phyloP scores from a whole-genome alignment of 2,329 filamentous ascomycete genomes.

The Colletotrichum sojae region DNA sequence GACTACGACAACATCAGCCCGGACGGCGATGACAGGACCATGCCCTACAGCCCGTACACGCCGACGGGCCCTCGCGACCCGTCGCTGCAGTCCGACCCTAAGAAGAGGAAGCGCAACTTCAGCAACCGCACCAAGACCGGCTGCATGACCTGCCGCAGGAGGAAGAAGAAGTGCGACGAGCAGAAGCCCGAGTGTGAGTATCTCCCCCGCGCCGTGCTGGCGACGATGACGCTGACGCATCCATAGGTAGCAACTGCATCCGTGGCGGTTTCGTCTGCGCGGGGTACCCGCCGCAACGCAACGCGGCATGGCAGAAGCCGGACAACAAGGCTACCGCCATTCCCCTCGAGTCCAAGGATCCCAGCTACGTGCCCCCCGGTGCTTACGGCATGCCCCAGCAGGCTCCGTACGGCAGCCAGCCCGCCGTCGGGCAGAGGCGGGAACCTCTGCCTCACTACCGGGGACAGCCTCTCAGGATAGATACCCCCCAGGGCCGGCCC shows the following conservation, averaged over 20 bases:
- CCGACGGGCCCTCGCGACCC: slow-evolving; percentile 58
- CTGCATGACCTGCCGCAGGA: slow-evolving; percentile 89
- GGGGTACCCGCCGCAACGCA: slow-evolving; percentile 87
- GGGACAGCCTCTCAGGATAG: slow-evolving; percentile 73
- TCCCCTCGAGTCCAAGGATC: slow-evolving; percentile 88
- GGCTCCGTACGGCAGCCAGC: slow-evolving; percentile 52
- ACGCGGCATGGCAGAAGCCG: slow-evolving; percentile 81
- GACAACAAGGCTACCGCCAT: slow-evolving; percentile 78
- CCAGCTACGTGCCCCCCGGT: slow-evolving; percentile 71
- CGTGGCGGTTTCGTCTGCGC: slow-evolving; percentile 92
- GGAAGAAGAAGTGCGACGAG: slow-evolving; percentile 99
- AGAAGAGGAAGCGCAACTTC: slow-evolving; percentile 85
- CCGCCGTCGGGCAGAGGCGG: slow-evolving; percentile 59
- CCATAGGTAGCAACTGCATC: slow-evolving; percentile 86
- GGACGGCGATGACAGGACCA: slow-evolving; percentile 65
- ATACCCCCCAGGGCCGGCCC: slow-evolving; percentile 72
- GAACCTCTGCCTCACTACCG: slow-evolving; percentile 73
- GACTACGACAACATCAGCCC: slow-evolving; percentile 68
- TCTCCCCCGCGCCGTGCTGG: neutral
- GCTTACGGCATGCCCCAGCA: slow-evolving; percentile 74
- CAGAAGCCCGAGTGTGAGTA: slow-evolving; percentile 89
- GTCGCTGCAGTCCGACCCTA: slow-evolving; percentile 71
- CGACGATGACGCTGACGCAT: slow-evolving; percentile 40
- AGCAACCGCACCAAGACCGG: slow-evolving; percentile 97
- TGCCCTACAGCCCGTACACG: slow-evolving; percentile 59